phyloP scores from a whole-genome alignment of 2,329 filamentous ascomycete genomes.

The Colletotrichum orchidophilum region DNA sequence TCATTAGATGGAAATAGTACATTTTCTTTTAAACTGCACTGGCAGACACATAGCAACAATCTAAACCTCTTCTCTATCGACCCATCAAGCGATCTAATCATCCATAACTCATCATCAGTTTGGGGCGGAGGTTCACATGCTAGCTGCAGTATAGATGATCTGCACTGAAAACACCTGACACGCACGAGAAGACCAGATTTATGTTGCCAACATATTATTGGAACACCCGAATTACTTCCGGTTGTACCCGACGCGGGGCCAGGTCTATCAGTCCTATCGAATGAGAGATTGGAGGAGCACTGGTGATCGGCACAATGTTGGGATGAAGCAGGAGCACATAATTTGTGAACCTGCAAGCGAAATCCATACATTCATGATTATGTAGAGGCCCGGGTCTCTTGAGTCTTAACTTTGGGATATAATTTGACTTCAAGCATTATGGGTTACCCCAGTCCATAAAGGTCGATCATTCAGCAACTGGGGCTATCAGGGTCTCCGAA shows the following conservation, averaged over 20 bases:
- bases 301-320: not conserved
- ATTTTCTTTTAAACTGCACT: too few species aligned
- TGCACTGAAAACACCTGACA: too few species aligned
- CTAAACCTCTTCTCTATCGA: too few species aligned
- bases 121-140: not conserved
- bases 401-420: not conserved
- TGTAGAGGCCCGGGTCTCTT: not conserved
- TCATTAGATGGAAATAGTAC: too few species aligned
- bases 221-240: not conserved
- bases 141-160: not conserved
- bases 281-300: not conserved
- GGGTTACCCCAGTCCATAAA: not conserved
- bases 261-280: not conserved
- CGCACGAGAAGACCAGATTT: too few species aligned
- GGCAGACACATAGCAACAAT: too few species aligned
- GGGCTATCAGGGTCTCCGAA: not conserved
- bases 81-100: too few species aligned
- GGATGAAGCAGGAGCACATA: not conserved
- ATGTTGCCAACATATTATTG: not conserved
- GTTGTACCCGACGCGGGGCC: not conserved
- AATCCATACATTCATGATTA: not conserved
- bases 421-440: not conserved
- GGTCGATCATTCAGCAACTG: not conserved
- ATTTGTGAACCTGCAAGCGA: not conserved
- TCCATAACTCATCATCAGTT: too few species aligned